Conservation (phyloP, 495 filamentous ascomycete genomes). For the Wilcoxina mikolae region DNA sequence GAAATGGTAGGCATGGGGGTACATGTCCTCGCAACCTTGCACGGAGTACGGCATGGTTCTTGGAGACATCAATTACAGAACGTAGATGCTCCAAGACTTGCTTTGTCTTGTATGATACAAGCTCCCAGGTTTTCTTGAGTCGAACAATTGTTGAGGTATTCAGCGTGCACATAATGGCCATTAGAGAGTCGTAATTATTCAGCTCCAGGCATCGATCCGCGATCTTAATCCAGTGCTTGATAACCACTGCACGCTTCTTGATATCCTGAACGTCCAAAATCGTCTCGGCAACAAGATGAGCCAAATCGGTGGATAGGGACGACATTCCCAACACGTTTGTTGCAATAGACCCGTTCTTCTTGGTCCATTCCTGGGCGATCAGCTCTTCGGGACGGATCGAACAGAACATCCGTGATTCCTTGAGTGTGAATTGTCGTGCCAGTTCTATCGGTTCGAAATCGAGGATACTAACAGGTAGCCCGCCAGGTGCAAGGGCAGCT, state of each 20-base stretch:
- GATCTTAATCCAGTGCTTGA: slow-evolving; percentile 99
- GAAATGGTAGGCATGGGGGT: slow-evolving; percentile 85
- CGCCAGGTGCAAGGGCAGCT: slow-evolving; percentile 52
- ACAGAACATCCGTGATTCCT: slow-evolving; percentile 86
- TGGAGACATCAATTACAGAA: slow-evolving; percentile 67
- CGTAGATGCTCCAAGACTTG: slow-evolving; percentile 61
- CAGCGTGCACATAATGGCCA: slow-evolving; percentile 89
- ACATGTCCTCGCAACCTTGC: slow-evolving; percentile 74
- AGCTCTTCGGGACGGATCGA: slow-evolving; percentile 86
- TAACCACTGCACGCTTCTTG: slow-evolving; percentile 75
- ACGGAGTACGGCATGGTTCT: slow-evolving; percentile 85
- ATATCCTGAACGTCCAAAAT: slow-evolving; percentile 74
- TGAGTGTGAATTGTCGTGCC: slow-evolving; percentile 84
- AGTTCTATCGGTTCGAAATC: slow-evolving; percentile 91
- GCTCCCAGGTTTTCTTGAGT: slow-evolving; percentile 87
- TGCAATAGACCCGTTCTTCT: slow-evolving; percentile 59
- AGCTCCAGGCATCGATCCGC: slow-evolving; percentile 72
- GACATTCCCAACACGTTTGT: slow-evolving; percentile 95
- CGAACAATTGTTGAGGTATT: slow-evolving; percentile 83
- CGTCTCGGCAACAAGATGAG: slow-evolving; percentile 88
- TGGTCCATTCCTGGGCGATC: slow-evolving; percentile 86
- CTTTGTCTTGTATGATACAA: slow-evolving; percentile 74
- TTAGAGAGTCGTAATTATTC: slow-evolving; percentile 90
- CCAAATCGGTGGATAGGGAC: slow-evolving; percentile 73
- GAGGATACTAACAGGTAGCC: slow-evolving; percentile 56